Base-by-base conservation (phyloP, 352 stramenopile genomes). In the Phytophthora sp. region DNA sequence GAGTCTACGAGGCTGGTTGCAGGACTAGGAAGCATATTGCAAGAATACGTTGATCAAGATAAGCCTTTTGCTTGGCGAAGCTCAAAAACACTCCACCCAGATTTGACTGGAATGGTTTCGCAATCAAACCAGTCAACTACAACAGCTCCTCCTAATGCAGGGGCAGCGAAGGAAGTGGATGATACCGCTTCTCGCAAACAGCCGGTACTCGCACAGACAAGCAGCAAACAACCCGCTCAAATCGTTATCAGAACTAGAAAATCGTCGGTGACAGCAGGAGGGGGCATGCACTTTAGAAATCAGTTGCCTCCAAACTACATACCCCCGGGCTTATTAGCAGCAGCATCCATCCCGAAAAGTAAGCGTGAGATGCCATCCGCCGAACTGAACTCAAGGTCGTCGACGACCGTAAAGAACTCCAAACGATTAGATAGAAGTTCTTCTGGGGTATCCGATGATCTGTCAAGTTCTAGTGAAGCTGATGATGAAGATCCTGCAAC, bases 251-350 rank as follows among this genome's bases (percentile, higher is more conserved):
- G 75, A 42, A 76, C 44, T 13, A 74, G 58, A 48, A 83, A 77
- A 18, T 27, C 60, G 9, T 48, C 50, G 3, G 23, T 24, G 7
- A 54, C 21, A 7, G 44, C 50, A 43, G 54, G 50, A 4, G 77
- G 77, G 28, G 83, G 82, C 5, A 91, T 92, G 84, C 84, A 90
- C 37, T 92, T 87, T 46, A 79, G 84, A 32, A 92, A 92, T 37
- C 76, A 84, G 8, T 53, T 92, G 15, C 84, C 84, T 10, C 23
- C 77, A 3, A 90, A 90, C 43, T 92, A 88, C 59, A 77, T 79
- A 1, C 77, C 74, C 17, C 51, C 57, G 26, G 31, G 58, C 10
- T 32, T 55, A 32, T 18, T 54, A 17, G 31, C 42, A 54, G 45
- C 53, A 10, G 49, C 44, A 7, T 65, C 58, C 1, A 31, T 63